Conservation (phyloP, 441 rosid genomes). For the Adansonia rubrostipa region DNA sequence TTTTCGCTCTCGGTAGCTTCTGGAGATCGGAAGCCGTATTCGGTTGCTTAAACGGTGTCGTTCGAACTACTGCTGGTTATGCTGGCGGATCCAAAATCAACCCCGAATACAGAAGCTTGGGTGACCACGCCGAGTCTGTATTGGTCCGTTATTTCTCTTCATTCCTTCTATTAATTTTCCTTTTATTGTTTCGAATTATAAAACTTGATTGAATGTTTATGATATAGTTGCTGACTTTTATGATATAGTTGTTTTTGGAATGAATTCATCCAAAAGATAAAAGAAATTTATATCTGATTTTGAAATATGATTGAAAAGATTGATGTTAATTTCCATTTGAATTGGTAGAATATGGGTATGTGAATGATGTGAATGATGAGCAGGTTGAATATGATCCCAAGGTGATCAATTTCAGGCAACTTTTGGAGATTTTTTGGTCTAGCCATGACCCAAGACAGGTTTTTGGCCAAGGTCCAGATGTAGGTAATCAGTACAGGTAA, state of each 20-base stretch:
- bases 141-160: conserved; percentile 49
- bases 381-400: conserved; percentile 90
- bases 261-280: neutral
- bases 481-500: conserved; percentile 86
- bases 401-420: conserved; percentile 58
- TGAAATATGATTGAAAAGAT: neutral
- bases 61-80: conserved; percentile 72
- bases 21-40: conserved; percentile 92
- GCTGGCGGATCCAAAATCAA: conserved; percentile 74
- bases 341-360: neutral
- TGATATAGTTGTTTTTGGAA: neutral
- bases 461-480: conserved; percentile 97
- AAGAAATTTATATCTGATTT: neutral
- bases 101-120: conserved; percentile 77
- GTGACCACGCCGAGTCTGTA: conserved; percentile 84
- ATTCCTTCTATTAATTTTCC: neutral
- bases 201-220: neutral
- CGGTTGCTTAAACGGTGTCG: conserved; percentile 82
- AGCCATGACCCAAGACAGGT: conserved; percentile 88
- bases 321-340: neutral
- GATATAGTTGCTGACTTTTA: neutral
- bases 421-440: conserved; percentile 85
- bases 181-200: neutral
- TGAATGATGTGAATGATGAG: conserved; percentile 21
- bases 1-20: conserved; percentile 88